phyloP scores from a whole-genome alignment of 2,329 filamentous ascomycete species.

The Gremmenia infestans region DNA sequence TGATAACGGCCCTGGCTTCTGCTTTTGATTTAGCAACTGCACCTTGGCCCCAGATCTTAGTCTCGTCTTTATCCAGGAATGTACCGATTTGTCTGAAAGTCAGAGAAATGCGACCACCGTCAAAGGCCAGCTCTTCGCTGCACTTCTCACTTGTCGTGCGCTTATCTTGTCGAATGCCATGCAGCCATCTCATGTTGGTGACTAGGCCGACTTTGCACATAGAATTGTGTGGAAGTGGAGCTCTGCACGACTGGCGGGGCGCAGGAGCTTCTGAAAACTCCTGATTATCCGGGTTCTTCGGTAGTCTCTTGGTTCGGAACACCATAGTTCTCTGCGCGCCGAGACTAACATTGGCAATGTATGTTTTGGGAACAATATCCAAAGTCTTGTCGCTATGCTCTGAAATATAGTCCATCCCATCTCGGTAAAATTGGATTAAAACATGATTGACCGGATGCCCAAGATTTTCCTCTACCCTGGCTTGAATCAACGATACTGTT shows the following conservation, averaged over 20 bases:
- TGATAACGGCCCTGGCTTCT: constrained; percentile 59
- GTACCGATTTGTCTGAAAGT: constrained; percentile 90
- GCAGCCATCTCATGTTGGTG: constrained; percentile 85
- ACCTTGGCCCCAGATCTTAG: constrained; percentile 86
- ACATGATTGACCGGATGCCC: constrained; percentile 86
- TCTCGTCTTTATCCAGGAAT: constrained; percentile 62
- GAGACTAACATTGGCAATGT: constrained; percentile 89
- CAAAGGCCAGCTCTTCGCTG: constrained; percentile 63
- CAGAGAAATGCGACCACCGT: constrained; percentile 77
- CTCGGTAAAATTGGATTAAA: constrained; percentile 89
- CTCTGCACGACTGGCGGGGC: constrained; percentile 44
- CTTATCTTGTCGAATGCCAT: constrained; percentile 88
- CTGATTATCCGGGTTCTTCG: constrained; percentile 34
- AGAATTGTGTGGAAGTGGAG: constrained; percentile 80
- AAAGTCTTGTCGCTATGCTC: constrained; percentile 97
- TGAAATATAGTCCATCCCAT: constrained; percentile 83
- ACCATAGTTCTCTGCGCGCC: constrained; percentile 88
- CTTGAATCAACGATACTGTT: constrained; percentile 63
- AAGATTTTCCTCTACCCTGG: constrained; percentile 63
- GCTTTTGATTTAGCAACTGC: constrained; percentile 63
- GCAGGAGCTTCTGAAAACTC: constrained; percentile 15
- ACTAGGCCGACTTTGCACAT: constrained; percentile 74
- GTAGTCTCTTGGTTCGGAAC: constrained; percentile 71
- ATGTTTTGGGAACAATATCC: constrained; percentile 76
- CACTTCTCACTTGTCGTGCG: constrained; percentile 63